Percentiles rank a stretch among this genome's conserved stretches.
Evolutionary conservation across 805 yeast species (phyloP).

Genomic region (Cyberlindnera suaveolens): DNA sequence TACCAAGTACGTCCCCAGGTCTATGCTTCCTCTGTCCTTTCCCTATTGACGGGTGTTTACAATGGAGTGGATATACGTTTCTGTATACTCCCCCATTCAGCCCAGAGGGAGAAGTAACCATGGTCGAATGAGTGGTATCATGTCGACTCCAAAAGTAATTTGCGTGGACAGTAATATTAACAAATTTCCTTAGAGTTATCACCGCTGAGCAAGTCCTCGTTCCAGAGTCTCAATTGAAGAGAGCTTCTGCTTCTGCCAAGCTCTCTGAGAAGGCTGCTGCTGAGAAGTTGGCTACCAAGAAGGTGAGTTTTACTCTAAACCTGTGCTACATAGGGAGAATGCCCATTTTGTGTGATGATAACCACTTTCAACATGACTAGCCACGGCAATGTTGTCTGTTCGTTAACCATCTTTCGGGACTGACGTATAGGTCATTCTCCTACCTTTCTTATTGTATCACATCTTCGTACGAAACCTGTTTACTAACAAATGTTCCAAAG

Average conservation of each 20-base stretch:
- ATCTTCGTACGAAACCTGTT: background rate
- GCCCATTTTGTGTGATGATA: conserved; percentile 35
- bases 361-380: conserved; percentile 52
- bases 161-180: conserved; percentile 6
- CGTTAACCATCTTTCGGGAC: conserved; percentile 81
- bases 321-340: background rate
- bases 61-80: background rate
- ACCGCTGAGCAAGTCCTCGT: conserved; percentile 36
- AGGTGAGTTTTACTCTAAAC: conserved; percentile 50
- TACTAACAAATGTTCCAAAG: conserved; percentile 23
- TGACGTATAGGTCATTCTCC: conserved; percentile 28
- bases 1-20: conserved; percentile 15
- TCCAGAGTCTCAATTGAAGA: conserved; percentile 86
- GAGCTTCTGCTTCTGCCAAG: conserved; percentile 74
- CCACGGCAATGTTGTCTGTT: conserved; percentile 62
- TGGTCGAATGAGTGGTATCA: conserved; percentile 27
- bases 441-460: background rate
- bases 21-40: conserved; percentile 25
- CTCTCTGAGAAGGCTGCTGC: conserved; percentile 73
- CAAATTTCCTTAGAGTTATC: conserved; percentile 22
- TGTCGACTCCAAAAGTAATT: conserved; percentile 17
- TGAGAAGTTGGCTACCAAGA: conserved; percentile 70
- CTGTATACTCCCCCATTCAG: background rate
- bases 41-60: conserved; percentile 4
- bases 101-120: conserved; percentile 15